Evolutionary conservation across 2,329 filamentous ascomycete species (phyloP).

Genomic region (Penicillium nordicum): DNA sequence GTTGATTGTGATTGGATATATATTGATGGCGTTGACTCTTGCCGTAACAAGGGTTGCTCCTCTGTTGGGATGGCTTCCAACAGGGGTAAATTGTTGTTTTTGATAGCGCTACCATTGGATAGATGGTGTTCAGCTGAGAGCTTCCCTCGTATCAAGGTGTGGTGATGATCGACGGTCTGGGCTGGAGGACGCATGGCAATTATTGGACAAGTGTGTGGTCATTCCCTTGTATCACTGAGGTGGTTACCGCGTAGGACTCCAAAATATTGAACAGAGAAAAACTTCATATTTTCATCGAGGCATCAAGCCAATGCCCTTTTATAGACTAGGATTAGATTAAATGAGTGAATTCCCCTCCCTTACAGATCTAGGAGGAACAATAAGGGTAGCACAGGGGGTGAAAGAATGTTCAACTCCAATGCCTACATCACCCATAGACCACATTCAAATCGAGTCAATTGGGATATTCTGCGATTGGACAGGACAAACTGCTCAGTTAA

Average conservation of each 20-base stretch:
- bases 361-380: neutral
- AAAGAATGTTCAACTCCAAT: neutral
- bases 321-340: neutral
- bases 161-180: slow-evolving; percentile 7
- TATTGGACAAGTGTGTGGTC: slow-evolving; percentile 4
- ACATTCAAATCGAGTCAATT: neutral
- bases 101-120: slow-evolving; percentile 8
- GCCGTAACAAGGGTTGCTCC: slow-evolving; percentile 14
- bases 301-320: neutral
- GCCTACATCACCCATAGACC: neutral
- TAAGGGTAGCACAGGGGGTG: neutral
- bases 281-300: neutral
- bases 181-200: slow-evolving; percentile 9
- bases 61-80: slow-evolving; percentile 16
- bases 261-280: neutral
- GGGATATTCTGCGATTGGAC: slow-evolving; percentile 16
- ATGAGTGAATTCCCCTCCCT: neutral
- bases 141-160: slow-evolving; percentile 12
- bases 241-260: neutral
- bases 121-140: neutral
- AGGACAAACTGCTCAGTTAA: slow-evolving; percentile 17
- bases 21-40: slow-evolving; percentile 1
- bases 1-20: neutral
- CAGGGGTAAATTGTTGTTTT: neutral
- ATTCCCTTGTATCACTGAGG: neutral